Evolutionary conservation across 2,329 filamentous ascomycete genomes (phyloP).

Genomic region (Pseudogymnoascus sp.): DNA sequence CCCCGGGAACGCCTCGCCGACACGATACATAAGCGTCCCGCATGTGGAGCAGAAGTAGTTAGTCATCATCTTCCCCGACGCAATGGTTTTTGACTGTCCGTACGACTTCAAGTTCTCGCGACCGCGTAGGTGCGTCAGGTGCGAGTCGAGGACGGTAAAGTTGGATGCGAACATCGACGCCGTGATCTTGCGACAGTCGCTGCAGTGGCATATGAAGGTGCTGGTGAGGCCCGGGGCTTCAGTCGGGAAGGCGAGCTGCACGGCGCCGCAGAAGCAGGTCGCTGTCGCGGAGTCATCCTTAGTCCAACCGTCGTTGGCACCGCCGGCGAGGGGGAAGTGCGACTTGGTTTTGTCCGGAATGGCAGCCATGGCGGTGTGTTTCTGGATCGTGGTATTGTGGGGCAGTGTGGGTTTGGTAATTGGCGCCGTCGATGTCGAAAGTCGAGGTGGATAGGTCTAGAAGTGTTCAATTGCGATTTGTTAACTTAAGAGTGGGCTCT

Average conservation of each 20-base stretch:
- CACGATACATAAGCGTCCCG: constrained; percentile 55
- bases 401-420: neutral
- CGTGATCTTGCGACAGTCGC: constrained; percentile 57
- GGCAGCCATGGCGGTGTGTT: constrained; percentile 17
- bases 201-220: constrained; percentile 54
- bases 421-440: neutral
- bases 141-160: constrained; percentile 43
- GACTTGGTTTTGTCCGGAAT: constrained; percentile 27
- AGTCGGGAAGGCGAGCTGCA: constrained; percentile 47
- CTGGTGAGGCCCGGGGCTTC: constrained; percentile 40
- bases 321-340: constrained; percentile 36
- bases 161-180: constrained; percentile 58
- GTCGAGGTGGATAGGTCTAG: neutral
- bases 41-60: constrained; percentile 57
- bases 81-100: constrained; percentile 42
- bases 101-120: constrained; percentile 44
- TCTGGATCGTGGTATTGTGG: neutral
- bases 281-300: constrained; percentile 46
- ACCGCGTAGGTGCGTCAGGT: constrained; percentile 46
- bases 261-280: constrained; percentile 52
- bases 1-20: constrained; percentile 39
- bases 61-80: constrained; percentile 46
- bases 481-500: neutral
- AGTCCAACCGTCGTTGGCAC: constrained; percentile 39
- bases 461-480: neutral